Evolutionary conservation across 805 yeast species (phyloP).

Genomic region (Metschnikowia kunwiensis): DNA sequence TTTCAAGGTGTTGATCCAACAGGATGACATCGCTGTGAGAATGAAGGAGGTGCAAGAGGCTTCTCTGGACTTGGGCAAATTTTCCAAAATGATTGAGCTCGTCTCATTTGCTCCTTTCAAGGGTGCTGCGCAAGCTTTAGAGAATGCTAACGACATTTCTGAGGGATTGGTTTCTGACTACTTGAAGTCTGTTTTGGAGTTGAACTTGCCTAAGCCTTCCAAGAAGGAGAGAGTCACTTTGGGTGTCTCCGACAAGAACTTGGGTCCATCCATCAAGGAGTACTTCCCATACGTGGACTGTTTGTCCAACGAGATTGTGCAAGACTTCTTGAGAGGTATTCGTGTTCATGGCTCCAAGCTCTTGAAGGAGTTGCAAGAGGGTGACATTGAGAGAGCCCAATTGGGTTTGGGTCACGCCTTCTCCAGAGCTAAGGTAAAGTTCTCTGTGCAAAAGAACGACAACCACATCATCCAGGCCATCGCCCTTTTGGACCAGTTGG

Average conservation of each 20-base stretch:
- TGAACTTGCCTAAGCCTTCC: conserved; percentile 81
- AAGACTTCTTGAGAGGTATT: conserved; percentile 92
- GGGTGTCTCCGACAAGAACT: conserved; percentile 90
- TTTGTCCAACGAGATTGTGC: conserved; percentile 85
- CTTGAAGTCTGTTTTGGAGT: conserved; percentile 82
- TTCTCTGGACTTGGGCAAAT: conserved; percentile 76
- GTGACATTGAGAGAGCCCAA: conserved; percentile 97
- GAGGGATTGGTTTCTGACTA: conserved; percentile 95
- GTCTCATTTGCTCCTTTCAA: conserved; percentile 97
- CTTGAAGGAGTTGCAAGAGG: conserved; percentile 86
- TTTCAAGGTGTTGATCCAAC: conserved; percentile 90
- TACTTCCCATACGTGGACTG: conserved; percentile 85
- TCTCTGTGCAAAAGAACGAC: conserved; percentile 96
- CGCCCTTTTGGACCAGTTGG: conserved; percentile 94
- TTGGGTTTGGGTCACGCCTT: conserved; percentile 98
- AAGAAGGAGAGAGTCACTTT: conserved; percentile 64
- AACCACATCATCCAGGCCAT: conserved; percentile 99
- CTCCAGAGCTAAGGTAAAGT: conserved; percentile 98
- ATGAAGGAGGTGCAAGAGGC: conserved; percentile 93
- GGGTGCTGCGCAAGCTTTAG: conserved; percentile 99
- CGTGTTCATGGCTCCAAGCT: conserved; percentile 87
- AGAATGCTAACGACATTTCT: conserved; percentile 95
- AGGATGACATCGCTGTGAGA: conserved; percentile 90
- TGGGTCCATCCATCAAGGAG: conserved; percentile 97
- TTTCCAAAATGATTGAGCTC: conserved; percentile 89